Evolutionary conservation across 371 early-diverging fungal genomes (phyloP).

Genomic region (Haplosporangium sp.): DNA sequence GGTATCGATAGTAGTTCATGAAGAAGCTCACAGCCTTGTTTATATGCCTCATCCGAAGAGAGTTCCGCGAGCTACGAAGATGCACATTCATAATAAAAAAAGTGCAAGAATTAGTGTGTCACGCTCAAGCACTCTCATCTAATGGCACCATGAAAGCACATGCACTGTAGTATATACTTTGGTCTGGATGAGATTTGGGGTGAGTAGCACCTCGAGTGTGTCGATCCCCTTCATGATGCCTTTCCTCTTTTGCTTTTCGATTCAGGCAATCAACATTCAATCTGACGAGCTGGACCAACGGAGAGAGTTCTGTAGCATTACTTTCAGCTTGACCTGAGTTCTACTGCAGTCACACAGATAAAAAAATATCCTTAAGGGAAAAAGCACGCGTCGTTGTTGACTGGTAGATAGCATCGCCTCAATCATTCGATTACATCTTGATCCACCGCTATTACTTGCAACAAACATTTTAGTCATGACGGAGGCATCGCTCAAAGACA

Average conservation of each 20-base stretch:
- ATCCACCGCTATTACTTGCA: too few species aligned
- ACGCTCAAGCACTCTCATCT: background rate
- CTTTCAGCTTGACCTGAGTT: background rate
- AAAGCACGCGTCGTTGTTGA: too few species aligned
- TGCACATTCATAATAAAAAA: too few species aligned
- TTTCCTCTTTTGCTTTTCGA: background rate
- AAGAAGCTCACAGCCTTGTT: conserved; percentile 28
- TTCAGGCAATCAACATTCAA: background rate
- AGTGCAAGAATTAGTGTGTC: background rate
- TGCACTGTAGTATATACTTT: conserved; percentile 15
- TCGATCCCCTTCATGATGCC: conserved; percentile 17
- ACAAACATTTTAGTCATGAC: conserved; percentile 22
- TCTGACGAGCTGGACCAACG: background rate
- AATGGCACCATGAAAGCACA: background rate
- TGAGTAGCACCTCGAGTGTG: conserved; percentile 50
- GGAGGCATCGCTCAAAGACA: conserved; percentile 47
- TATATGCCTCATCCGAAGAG: conserved; percentile 8
- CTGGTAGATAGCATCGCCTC: too few species aligned
- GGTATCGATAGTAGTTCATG: conserved; percentile 39
- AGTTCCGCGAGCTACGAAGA: conserved; percentile 18
- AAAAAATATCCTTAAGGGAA: too few species aligned
- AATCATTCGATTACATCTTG: too few species aligned
- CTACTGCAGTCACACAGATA: background rate
- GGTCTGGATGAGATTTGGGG: conserved; percentile 34
- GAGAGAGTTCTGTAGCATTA: background rate